Evolutionary conservation across 495 filamentous ascomycete species (phyloP).

Genomic region (Chlorociboria aeruginascens): DNA sequence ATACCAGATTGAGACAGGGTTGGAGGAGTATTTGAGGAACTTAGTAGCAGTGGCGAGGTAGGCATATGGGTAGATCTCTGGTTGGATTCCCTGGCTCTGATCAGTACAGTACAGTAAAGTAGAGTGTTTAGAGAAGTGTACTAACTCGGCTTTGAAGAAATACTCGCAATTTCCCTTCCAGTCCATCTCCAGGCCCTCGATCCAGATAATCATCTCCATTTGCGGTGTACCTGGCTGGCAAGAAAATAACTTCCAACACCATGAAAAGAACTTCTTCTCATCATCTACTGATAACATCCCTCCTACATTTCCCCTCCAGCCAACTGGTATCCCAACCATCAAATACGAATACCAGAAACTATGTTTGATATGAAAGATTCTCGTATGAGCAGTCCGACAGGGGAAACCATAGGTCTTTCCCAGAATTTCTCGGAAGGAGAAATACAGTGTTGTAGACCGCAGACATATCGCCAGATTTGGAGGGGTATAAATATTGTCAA

Average conservation of each 20-base stretch:
- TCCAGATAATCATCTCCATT: slow-evolving; percentile 47
- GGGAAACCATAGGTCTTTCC: slow-evolving; percentile 37
- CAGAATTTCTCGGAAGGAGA: slow-evolving; percentile 2
- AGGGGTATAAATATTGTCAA: neutral
- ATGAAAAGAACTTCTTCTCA: slow-evolving; percentile 12
- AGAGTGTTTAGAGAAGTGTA: neutral
- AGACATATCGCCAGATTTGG: slow-evolving; percentile 4
- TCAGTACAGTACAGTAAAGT: slow-evolving; percentile 10
- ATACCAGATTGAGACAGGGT: slow-evolving; percentile 74
- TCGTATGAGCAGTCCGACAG: slow-evolving; percentile 46
- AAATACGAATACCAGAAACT: slow-evolving; percentile 56
- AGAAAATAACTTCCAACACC: slow-evolving; percentile 21
- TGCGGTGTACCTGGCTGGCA: slow-evolving; percentile 42
- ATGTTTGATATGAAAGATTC: slow-evolving; percentile 50
- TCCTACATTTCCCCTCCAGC: slow-evolving; percentile 39
- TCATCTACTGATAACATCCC: slow-evolving; percentile 41
- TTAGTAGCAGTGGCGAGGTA: slow-evolving; percentile 59
- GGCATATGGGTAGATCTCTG: slow-evolving; percentile 43
- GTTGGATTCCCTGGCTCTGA: slow-evolving; percentile 31
- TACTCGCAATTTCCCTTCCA: slow-evolving; percentile 44
- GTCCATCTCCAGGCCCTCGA: slow-evolving; percentile 32
- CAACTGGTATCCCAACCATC: slow-evolving; percentile 52
- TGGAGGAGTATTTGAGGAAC: slow-evolving; percentile 61
- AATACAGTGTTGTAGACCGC: neutral
- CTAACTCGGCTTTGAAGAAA: slow-evolving; percentile 35